Evolutionary conservation across 2,329 filamentous ascomycete species (phyloP), one percentile per base, ranked within the genome.

Genomic region (Teratosphaeria epicoccoides): DNA sequence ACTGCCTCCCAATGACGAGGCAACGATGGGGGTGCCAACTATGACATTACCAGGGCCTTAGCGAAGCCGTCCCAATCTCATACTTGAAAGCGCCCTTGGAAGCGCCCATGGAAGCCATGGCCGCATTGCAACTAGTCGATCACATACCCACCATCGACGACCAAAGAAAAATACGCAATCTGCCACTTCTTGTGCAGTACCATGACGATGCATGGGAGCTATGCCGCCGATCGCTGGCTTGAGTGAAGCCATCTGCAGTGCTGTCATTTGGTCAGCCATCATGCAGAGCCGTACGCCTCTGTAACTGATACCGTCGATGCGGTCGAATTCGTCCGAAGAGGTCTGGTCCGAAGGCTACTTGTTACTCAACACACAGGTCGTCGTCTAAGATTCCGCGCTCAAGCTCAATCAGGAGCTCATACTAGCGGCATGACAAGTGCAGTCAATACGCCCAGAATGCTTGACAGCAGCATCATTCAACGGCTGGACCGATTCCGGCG

Each of bases 211-310:
- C 55, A 67, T 60, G 2, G 64, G 64, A 12, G 64, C 64, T 11
- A 66, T 65, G 1, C 56, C 47, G n/a, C n/a, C 14, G 23, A 67
- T 61, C 2, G 65, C 65, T 24, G 63, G 56, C 33, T 47, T 52
- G 11, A 66, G 51, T 5, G 60, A 55, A 22, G 60, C 62, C 9
- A 69, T 62, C n/a, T 72, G 65, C 3, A 66, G 64, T 33, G 63
- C 63, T 3, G 71, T 73, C 68, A 75, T 71, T 7, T 6, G 64
- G 66, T n/a, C 73, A 59, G 2, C 71, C 71, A 58, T 74, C 73
- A 49, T 75, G 72, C 66, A 70, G 4, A 76, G 59, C 74, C 73
- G 76, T 6, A 66, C 59, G 0, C 74, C 74, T 7, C 72, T 65
- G 44, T 73, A 73, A 55, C 76, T 75, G 51, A 73, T 64, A 23